phyloP scores from a whole-genome alignment of 1,284 basidiomycete species.

The Ceratobasidium sp. region DNA sequence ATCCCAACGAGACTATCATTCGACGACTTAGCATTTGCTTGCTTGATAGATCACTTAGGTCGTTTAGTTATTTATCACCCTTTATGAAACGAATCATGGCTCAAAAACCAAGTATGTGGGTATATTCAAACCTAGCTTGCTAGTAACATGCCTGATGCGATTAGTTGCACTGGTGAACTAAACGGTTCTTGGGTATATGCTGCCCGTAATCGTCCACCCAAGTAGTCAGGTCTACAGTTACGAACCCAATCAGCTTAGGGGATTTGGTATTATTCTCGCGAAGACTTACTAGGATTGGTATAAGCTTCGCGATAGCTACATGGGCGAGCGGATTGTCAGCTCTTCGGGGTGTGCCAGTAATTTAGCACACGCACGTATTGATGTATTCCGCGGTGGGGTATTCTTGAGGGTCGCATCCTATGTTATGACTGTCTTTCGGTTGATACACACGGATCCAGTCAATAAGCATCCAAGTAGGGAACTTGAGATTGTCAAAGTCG shows the following conservation, averaged over 20 bases:
- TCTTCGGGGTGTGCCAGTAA: neutral
- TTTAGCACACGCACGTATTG: slow-evolving; percentile 38
- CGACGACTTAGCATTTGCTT: no score
- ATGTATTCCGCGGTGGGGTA: slow-evolving; percentile 52
- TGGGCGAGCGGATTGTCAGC: neutral
- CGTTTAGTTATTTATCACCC: no score
- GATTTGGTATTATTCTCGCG: neutral
- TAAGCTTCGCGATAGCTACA: neutral
- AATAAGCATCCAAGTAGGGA: slow-evolving; percentile 51
- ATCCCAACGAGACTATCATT: no score
- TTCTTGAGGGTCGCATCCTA: slow-evolving; percentile 55
- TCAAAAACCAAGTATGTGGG: no score
- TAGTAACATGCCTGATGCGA: neutral
- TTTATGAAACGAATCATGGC: no score
- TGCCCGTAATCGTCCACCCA: neutral
- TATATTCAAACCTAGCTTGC: neutral
- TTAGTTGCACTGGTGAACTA: neutral
- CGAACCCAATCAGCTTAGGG: neutral
- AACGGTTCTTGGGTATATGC: neutral
- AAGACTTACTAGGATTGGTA: neutral
- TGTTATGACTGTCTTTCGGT: slow-evolving; percentile 48
- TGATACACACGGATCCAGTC: slow-evolving; percentile 57
- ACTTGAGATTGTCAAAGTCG: slow-evolving; percentile 47
- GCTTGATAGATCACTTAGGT: no score
- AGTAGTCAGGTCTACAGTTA: neutral